Percentiles rank a stretch among this genome's conserved stretches.
These are phyloP conservation scores for Plenodomus lindquistii DNA, from an alignment of 2,329 filamentous ascomycete species.

Conservation along the genomic window DNA sequence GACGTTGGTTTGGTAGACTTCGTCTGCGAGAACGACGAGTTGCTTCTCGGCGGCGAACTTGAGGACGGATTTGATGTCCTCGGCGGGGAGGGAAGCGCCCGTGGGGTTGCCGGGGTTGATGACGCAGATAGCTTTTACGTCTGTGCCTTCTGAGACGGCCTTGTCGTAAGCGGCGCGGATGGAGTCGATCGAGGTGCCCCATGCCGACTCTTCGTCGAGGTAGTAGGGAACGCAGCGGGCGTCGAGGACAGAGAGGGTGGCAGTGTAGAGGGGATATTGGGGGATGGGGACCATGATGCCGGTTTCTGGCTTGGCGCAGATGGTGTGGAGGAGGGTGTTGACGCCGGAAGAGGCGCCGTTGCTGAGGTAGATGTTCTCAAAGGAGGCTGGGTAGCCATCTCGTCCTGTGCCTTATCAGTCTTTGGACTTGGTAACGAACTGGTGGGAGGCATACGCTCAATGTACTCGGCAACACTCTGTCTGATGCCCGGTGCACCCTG, in stretches of 20 bases:
- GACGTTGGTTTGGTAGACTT: constrained; percentile 99
- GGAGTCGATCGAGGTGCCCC: constrained; percentile 83
- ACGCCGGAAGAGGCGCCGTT: constrained; percentile 92
- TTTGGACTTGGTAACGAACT: too few relatives aligned
- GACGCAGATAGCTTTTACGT: constrained; percentile 90
- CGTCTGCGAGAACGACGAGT: constrained; percentile 89
- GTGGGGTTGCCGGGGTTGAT: constrained; percentile 99
- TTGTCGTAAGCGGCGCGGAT: constrained; percentile 75
- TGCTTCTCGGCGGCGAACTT: constrained; percentile 83
- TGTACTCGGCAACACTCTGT: constrained; percentile 87
- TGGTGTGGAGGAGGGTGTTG: constrained; percentile 87
- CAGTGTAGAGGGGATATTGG: constrained; percentile 97
- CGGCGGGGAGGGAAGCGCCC: constrained; percentile 77
- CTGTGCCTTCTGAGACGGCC: constrained; percentile 75
- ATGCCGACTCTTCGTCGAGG: constrained; percentile 81
- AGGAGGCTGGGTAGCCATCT: constrained; percentile 84
- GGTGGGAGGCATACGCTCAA: constrained; percentile 67
- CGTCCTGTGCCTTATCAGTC: constrained; percentile 58
- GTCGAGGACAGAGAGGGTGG: constrained; percentile 82
- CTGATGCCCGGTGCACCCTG: constrained; percentile 85
- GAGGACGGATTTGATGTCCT: constrained; percentile 82
- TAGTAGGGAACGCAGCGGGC: constrained; percentile 90
- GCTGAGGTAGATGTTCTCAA: constrained; percentile 84
- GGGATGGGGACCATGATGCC: constrained; percentile 94
- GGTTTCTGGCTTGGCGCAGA: constrained; percentile 75